phyloP scores from a whole-genome alignment of 1,139 yeast species.

The Blastobotrys arbuscula region DNA sequence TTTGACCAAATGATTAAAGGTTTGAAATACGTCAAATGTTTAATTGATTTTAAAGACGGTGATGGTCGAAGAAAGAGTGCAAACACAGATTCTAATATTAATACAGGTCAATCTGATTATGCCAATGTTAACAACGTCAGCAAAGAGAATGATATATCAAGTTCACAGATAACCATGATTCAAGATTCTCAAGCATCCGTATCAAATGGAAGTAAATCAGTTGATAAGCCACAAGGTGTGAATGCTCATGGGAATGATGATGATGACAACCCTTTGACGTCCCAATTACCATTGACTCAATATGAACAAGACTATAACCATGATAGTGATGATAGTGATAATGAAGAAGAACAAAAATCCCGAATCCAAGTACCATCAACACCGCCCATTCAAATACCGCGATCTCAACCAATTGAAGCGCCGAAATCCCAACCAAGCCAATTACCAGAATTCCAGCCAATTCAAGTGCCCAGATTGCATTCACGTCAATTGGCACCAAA shows the following conservation, averaged over 20 bases:
- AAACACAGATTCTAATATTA: neutral
- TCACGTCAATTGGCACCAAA: too few species aligned
- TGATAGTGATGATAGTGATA: neutral
- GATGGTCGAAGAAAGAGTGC: neutral
- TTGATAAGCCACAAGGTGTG: too few species aligned
- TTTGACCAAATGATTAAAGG: neutral
- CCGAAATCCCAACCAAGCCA: neutral
- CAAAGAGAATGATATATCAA: neutral
- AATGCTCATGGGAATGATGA: too few species aligned
- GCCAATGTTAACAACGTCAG: too few species aligned
- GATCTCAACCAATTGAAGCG: neutral
- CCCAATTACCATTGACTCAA: conserved; percentile 4
- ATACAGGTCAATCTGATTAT: too few species aligned
- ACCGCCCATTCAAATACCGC: neutral
- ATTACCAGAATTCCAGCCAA: too few species aligned
- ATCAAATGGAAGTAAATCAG: too few species aligned
- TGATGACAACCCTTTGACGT: neutral
- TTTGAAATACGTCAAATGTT: neutral
- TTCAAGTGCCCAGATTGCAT: too few species aligned
- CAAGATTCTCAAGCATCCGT: neutral
- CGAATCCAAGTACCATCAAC: neutral
- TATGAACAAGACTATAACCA: neutral
- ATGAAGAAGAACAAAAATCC: neutral
- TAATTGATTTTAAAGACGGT: neutral
- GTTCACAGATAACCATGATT: neutral